phyloP scores from a whole-genome alignment of 2,329 filamentous ascomycete species.

The Seiridium unicorne region DNA sequence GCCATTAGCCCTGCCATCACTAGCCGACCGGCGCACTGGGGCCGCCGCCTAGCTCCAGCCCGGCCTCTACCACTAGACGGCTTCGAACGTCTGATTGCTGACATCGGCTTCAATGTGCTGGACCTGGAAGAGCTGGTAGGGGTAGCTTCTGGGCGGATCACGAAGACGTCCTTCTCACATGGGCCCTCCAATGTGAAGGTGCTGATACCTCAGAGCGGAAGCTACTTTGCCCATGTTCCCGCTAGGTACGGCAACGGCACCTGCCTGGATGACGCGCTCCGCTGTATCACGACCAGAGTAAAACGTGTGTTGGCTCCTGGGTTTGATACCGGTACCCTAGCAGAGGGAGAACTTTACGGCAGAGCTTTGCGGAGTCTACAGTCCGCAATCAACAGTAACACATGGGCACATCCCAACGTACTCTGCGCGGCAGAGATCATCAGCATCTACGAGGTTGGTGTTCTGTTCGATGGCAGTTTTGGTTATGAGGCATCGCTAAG shows the following conservation, averaged over 20 bases:
- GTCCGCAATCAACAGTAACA: neutral
- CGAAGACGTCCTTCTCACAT: neutral
- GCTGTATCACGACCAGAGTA: neutral
- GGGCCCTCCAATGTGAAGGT: neutral
- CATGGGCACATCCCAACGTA: neutral
- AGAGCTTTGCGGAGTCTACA: neutral
- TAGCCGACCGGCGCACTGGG: neutral
- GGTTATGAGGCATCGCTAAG: neutral
- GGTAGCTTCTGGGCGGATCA: neutral
- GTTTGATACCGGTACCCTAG: neutral
- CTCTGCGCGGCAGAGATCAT: neutral
- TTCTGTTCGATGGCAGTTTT: too few relatives aligned
- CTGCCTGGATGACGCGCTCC: neutral
- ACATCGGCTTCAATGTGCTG: neutral
- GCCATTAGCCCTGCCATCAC: neutral
- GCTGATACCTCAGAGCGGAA: neutral
- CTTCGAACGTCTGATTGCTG: neutral
- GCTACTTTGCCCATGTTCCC: neutral
- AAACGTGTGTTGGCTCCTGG: neutral
- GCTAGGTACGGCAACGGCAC: neutral
- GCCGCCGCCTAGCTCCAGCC: neutral
- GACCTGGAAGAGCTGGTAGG: neutral
- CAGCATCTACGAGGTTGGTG: neutral
- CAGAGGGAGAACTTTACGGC: neutral
- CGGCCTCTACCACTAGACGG: neutral